Conservation (phyloP, 495 filamentous ascomycete genomes). For the Trichoderma virens region DNA sequence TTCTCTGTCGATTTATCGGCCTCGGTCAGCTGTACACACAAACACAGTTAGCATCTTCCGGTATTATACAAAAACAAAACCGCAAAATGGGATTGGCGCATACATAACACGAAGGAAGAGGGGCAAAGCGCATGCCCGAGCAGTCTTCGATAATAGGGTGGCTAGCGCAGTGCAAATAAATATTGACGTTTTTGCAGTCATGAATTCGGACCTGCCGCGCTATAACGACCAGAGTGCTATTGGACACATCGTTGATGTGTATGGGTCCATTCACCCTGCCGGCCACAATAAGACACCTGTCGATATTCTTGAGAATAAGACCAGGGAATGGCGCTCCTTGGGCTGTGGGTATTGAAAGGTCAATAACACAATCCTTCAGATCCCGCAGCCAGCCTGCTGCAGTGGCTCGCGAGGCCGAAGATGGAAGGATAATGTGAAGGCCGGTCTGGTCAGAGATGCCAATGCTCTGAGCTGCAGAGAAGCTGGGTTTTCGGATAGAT, state of each 20-base stretch:
- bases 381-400: constrained; percentile 66
- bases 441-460: constrained; percentile 53
- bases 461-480: constrained; percentile 52
- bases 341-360: constrained; percentile 60
- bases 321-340: constrained; percentile 62
- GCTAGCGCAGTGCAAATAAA: constrained; percentile 76
- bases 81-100: constrained; percentile 28
- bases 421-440: constrained; percentile 65
- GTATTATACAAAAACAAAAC: background rate
- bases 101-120: constrained; percentile 62
- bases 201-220: constrained; percentile 89
- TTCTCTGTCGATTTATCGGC: constrained; percentile 37
- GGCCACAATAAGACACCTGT: constrained; percentile 61
- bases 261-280: constrained; percentile 70
- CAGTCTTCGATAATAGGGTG: constrained; percentile 94
- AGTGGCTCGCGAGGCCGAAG: constrained; percentile 55
- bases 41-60: constrained; percentile 9
- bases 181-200: constrained; percentile 64
- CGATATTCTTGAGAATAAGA: constrained; percentile 63
- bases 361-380: constrained; percentile 65
- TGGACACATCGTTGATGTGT: constrained; percentile 68
- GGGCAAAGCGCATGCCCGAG: constrained; percentile 66
- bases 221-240: constrained; percentile 66
- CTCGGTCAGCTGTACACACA: constrained; percentile 24
- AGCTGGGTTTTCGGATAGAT: constrained; percentile 48